Evolutionary conservation across 2,329 filamentous ascomycete species (phyloP).

Genomic region (Exserohilum rostratum): DNA sequence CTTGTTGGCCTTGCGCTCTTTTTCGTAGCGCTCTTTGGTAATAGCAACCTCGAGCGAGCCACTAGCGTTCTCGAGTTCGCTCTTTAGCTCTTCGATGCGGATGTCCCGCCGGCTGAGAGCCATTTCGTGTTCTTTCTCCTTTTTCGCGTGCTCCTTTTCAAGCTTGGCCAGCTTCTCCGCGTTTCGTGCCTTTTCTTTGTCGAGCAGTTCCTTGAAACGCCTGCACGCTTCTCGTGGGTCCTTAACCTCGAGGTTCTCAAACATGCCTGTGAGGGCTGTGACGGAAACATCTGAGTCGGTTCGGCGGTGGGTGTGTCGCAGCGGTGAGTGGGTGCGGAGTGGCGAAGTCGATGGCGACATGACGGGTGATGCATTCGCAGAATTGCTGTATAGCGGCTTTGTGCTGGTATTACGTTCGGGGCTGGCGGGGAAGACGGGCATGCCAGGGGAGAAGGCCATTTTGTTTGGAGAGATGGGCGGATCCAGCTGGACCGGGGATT

Average conservation of each 20-base stretch:
- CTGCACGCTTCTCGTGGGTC: constrained; percentile 54
- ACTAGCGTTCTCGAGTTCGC: constrained; percentile 28
- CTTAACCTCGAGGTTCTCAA: constrained; percentile 68
- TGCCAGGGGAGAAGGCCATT: constrained; percentile 61
- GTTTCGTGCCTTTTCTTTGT: constrained; percentile 50
- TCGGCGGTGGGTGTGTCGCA: constrained; percentile 27
- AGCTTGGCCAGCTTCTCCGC: constrained; percentile 47
- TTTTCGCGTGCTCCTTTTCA: constrained; percentile 70
- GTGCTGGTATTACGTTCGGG: constrained; percentile 66
- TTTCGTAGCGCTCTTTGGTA: constrained; percentile 38
- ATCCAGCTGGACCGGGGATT: constrained; percentile 43
- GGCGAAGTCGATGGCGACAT: constrained; percentile 41
- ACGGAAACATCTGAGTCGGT: constrained; percentile 49
- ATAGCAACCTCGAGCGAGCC: constrained; percentile 32
- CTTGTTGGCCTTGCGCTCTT: constrained; percentile 36
- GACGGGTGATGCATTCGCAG: constrained; percentile 17
- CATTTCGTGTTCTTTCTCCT: constrained; percentile 39
- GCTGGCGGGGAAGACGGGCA: constrained; percentile 66
- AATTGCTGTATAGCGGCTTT: constrained; percentile 39
- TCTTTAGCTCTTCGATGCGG: constrained; percentile 33
- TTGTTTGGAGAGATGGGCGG: constrained; percentile 51
- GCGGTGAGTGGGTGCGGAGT: constrained; percentile 48
- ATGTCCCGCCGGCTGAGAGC: constrained; percentile 18
- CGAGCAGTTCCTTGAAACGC: constrained; percentile 52
- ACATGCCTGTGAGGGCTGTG: constrained; percentile 67